Base-by-base conservation (phyloP, 108 stramenopile genomes). In the Nannochloropsis gaditana region DNA sequence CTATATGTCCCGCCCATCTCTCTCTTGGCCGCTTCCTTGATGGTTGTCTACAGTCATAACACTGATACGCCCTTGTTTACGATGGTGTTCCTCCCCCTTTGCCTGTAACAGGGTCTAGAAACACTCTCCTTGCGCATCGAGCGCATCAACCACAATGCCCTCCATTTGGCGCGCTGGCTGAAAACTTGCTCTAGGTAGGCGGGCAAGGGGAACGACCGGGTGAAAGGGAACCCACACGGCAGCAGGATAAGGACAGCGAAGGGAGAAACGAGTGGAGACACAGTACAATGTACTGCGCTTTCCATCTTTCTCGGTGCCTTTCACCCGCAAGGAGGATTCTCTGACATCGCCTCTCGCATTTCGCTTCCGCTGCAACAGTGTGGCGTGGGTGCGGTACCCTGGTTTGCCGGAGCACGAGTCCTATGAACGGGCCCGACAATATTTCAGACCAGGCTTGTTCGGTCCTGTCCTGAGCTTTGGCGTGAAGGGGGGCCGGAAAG, bases 91-190 rank as follows among this genome's bases (percentile, higher is more conserved):
- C 47, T 50, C 15, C 10, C 47, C 15, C 47, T 1, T 50, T 15
- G 47, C 47, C 10, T 50, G 47, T 50, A 95, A 21, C 95, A 95
- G 86, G 96, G 96, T 21, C 91, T 97, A 45, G 96, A 97, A 85
- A 97, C 96, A 11, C 87, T 97, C 21, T 83, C 87, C 41, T 89
- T 96, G 59, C 92, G 96, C 43, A 93, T 94, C 91, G 94, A 97
- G 84, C 90, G 94, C 9, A 15, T n/a, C 83, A 17, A 21, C 19
- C 11, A 15, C 2, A 97, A 97, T 84, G 88, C 94, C 50, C 80
- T 92, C 17, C 92, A 90, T 84, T 90, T 97, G 2, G 96, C 96
- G 19, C 79, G 85, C 79, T 93, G 90, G 82, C 91, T 97, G 80
- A 45, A 91, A 80, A 83, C 80, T 2, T 94, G 95, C 89, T 91